Base-by-base conservation (phyloP, 306 rosid genomes). In the Echinosophora koreensis region DNA sequence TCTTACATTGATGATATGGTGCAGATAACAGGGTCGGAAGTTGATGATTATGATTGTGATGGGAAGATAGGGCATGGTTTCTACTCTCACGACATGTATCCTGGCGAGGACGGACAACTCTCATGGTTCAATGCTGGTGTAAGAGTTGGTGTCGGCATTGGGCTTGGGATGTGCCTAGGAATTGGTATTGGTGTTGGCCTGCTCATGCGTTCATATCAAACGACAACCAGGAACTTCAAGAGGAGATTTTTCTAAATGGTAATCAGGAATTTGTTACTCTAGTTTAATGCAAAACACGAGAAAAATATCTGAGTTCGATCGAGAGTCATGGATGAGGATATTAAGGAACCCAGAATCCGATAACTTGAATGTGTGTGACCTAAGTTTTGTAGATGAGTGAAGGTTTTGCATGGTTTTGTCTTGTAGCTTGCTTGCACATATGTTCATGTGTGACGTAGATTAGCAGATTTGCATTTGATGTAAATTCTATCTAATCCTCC, bases 71-170 rank as follows among this genome's bases (percentile, higher is more conserved):
- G 81, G 63, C 81, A 79, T 76, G 87, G 87, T 83, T 85, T 73
- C 76, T 87, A 93, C 66, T 11, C 85, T 44, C 93, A 88, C 69
- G 98, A 93, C 6, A 84, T 91, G 92, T 93, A 91, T 68, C 49
- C 67, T 0, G 94, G 91, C 1, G 98, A 91, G 77, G 98, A 89
- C 5, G 95, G 98, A 35, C 98, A 93, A 55, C 97, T 93, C 37
- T 69, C 98, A 2, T 91, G 97, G 98, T 91, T 93, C 77, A 91
- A 93, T 85, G 97, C 97, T 6, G 98, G 98, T 54, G 98, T 93
- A 76, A 88, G 98, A 83, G 98, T 91, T 68, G 98, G 98, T 38
- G 98, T 93, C 73, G 98, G 98, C 17, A 89, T 93, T 69, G 92
- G 98, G 60, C 98, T 93, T 76, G 97, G 98, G 65, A 89, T 93